phyloP scores from a whole-genome alignment of 2,329 filamentous ascomycete genomes.

The Neopestalotiopsis clavispora region DNA sequence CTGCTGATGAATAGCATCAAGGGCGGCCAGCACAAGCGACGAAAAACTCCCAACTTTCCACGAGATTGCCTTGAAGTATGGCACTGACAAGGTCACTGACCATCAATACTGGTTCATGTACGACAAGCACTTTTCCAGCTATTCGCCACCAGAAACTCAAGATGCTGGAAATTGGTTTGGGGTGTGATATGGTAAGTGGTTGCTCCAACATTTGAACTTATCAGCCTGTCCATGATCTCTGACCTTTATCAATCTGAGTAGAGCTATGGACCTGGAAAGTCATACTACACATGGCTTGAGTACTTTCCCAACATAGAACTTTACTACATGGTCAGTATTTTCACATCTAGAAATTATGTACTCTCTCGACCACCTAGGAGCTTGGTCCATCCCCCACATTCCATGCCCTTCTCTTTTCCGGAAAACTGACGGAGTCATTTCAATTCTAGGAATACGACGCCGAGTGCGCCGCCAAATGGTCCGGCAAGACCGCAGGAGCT shows the following conservation, averaged over 20 bases:
- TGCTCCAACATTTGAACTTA: neutral
- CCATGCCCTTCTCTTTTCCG: neutral
- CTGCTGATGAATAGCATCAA: neutral
- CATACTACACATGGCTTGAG: constrained; percentile 46
- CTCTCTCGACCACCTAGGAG: neutral
- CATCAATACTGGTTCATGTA: constrained; percentile 47
- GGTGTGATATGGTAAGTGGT: constrained; percentile 41
- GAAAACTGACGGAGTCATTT: too few relatives aligned
- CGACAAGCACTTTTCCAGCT: constrained; percentile 40
- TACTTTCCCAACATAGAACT: constrained; percentile 44
- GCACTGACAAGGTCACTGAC: constrained; percentile 44
- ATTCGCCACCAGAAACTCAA: constrained; percentile 39
- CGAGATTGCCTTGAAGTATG: constrained; percentile 41
- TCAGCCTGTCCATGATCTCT: neutral
- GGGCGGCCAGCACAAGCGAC: constrained; percentile 16
- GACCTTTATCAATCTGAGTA: constrained; percentile 14
- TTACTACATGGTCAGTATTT: constrained; percentile 40
- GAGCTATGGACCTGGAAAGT: constrained; percentile 41
- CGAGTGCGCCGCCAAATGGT: constrained; percentile 41
- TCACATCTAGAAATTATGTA: neutral
- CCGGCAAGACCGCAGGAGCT: constrained; percentile 37
- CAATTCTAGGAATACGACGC: constrained; percentile 35
- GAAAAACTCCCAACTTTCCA: constrained; percentile 27
- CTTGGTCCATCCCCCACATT: neutral
- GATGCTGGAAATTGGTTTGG: constrained; percentile 47